A percentile compares a stretch with the other conserved stretches of the same genome.
Evolutionary conservation across 805 yeast species (phyloP).

Genomic region (Cyberlindnera sargentensis): DNA sequence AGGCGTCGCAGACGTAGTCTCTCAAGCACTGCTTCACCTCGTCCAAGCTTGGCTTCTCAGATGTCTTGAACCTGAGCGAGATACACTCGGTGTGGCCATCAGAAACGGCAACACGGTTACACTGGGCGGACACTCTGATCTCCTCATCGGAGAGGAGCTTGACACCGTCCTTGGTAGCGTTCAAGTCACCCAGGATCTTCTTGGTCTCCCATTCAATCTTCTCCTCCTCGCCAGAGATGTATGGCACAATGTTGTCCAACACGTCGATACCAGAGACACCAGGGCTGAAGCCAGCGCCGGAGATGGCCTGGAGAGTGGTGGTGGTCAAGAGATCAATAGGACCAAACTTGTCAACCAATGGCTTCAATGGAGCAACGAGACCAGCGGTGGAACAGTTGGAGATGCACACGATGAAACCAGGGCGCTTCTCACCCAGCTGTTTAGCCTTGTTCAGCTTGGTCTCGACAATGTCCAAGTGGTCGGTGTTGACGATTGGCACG

Average conservation of each 20-base stretch:
- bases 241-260: slow-evolving; percentile 91
- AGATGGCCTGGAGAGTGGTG: slow-evolving; percentile 93
- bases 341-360: slow-evolving; percentile 85
- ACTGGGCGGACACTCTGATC: slow-evolving; percentile 86
- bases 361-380: slow-evolving; percentile 91
- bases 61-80: slow-evolving; percentile 70
- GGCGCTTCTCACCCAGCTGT: slow-evolving; percentile 46
- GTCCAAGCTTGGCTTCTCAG: slow-evolving; percentile 81
- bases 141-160: slow-evolving; percentile 57
- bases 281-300: slow-evolving; percentile 98
- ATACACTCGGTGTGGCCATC: slow-evolving; percentile 98
- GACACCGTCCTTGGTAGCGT: slow-evolving; percentile 46
- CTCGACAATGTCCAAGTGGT: slow-evolving; percentile 72
- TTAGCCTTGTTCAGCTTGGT: slow-evolving; percentile 48
- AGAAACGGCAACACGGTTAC: slow-evolving; percentile 93
- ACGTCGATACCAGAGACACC: slow-evolving; percentile 96
- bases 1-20: slow-evolving; percentile 80
- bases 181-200: slow-evolving; percentile 73
- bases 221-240: slow-evolving; percentile 94
- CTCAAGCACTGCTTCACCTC: slow-evolving; percentile 63
- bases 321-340: slow-evolving; percentile 83
- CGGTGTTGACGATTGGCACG: slow-evolving; percentile 93
- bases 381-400: slow-evolving; percentile 99
- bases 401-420: slow-evolving; percentile 88
- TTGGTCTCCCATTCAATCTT: slow-evolving; percentile 98